Evolutionary conservation across 768 basidiomycete species (phyloP).

Genomic region (Amanita pallidorosea): DNA sequence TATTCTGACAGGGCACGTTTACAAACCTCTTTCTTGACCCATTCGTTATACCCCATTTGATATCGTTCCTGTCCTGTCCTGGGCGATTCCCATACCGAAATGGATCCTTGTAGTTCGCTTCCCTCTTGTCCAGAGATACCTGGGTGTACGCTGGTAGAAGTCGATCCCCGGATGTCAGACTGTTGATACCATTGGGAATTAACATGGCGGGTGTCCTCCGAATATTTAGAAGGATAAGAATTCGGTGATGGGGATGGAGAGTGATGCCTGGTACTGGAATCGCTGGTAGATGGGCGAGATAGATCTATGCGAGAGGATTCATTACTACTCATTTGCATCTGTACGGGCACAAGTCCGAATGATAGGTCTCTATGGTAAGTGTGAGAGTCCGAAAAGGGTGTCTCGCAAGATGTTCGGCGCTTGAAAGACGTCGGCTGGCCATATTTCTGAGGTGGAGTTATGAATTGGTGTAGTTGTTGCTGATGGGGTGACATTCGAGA

Average conservation of each 20-base stretch:
- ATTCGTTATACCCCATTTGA: slow-evolving; percentile 1
- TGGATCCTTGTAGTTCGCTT: not conserved
- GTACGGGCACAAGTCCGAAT: not conserved
- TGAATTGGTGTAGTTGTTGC: slow-evolving; percentile 17
- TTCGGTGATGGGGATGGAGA: slow-evolving; percentile 12
- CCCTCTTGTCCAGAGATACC: not conserved
- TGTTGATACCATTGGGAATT: slow-evolving; percentile 12
- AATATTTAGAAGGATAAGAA: slow-evolving; percentile 19
- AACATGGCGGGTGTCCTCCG: slow-evolving; percentile 25
- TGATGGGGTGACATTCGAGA: slow-evolving; percentile 25
- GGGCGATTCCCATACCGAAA: not conserved
- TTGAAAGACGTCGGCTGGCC: slow-evolving; percentile 5
- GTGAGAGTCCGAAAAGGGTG: not conserved
- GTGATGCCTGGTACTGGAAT: not conserved
- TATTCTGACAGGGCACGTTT: not conserved
- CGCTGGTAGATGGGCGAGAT: not conserved
- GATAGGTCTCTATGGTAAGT: not conserved
- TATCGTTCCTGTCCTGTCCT: not conserved
- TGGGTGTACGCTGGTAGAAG: not conserved
- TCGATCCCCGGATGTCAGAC: not conserved
- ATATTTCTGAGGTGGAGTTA: slow-evolving; percentile 7
- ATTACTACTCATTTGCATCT: not conserved
- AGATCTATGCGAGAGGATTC: not conserved
- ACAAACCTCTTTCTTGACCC: slow-evolving; percentile 5
- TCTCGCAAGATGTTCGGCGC: not conserved